These are phyloP conservation scores for Theobroma cacao DNA, from an alignment of 345 rosid genomes.

Conservation along the genomic window DNA sequence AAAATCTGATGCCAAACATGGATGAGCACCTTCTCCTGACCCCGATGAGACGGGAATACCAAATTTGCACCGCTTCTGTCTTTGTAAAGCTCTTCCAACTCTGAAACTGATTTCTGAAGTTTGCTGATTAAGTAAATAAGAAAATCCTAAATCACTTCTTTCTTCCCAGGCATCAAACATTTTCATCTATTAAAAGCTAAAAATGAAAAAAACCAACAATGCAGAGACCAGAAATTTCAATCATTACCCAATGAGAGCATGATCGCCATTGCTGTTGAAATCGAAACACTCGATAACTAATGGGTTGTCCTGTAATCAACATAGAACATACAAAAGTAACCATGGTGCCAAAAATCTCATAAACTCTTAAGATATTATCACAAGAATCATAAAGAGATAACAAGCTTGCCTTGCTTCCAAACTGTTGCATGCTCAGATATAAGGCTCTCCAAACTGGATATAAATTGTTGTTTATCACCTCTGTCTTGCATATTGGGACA, in stretches of 20 bases:
- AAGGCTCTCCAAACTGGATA: constrained; percentile 74
- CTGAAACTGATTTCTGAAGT: constrained; percentile 66
- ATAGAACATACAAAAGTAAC: constrained; percentile 1
- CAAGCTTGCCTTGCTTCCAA: constrained; percentile 73
- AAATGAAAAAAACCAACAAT: neutral
- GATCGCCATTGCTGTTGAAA: constrained; percentile 73
- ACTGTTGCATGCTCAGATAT: constrained; percentile 71
- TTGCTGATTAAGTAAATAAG: constrained; percentile 37
- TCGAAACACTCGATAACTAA: constrained; percentile 81
- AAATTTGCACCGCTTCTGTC: constrained; percentile 52
- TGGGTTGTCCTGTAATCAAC: constrained; percentile 58
- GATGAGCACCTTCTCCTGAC: constrained; percentile 59
- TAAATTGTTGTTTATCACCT: constrained; percentile 66
- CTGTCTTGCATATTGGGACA: constrained; percentile 76
- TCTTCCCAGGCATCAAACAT: neutral
- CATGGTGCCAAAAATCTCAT: neutral
- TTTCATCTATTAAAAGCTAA: neutral
- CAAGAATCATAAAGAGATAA: neutral
- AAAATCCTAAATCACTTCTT: constrained; percentile 1
- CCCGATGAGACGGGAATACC: constrained; percentile 32
- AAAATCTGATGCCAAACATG: neutral
- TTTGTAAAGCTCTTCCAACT: constrained; percentile 55
- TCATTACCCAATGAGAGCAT: constrained; percentile 63
- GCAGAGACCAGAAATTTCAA: neutral
- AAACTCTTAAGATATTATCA: neutral